Evolutionary conservation across 2,329 filamentous ascomycete genomes (phyloP).

Genomic region (Hypoxylon sp.): DNA sequence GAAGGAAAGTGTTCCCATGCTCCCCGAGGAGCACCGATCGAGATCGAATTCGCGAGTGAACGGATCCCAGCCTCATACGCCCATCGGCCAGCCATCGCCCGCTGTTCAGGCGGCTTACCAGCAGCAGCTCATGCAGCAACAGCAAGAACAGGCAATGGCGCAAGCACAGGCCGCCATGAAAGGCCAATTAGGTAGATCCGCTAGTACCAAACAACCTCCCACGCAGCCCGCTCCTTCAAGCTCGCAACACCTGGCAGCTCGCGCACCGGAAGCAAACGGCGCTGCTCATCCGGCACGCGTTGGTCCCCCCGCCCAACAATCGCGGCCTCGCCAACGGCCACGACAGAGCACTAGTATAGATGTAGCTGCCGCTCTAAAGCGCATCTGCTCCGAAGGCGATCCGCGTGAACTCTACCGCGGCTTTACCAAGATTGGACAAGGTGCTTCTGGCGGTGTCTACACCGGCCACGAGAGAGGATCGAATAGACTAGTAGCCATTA

Average conservation of each 20-base stretch:
- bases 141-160: constrained; percentile 85
- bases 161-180: constrained; percentile 81
- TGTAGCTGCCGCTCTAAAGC: constrained; percentile 81
- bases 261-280: constrained; percentile 45
- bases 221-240: constrained; percentile 60
- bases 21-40: constrained; percentile 73
- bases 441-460: constrained; percentile 94
- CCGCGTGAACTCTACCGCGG: constrained; percentile 87
- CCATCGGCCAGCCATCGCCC: constrained; percentile 52
- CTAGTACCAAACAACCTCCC: constrained; percentile 73
- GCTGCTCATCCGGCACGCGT: constrained; percentile 48
- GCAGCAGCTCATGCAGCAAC: constrained; percentile 75
- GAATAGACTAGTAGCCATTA: constrained; percentile 93
- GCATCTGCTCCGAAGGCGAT: constrained; percentile 90
- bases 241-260: constrained; percentile 56
- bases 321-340: constrained; percentile 77
- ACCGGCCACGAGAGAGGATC: constrained; percentile 86
- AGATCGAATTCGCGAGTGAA: constrained; percentile 73
- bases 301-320: constrained; percentile 58
- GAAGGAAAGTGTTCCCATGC: constrained; percentile 66
- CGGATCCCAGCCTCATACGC: constrained; percentile 59
- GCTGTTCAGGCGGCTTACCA: constrained; percentile 62
- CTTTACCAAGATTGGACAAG: constrained; percentile 95
- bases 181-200: constrained; percentile 73
- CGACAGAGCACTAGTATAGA: constrained; percentile 84